phyloP scores from a whole-genome alignment of 257 asterid genomes.

The Henckelia pumila region DNA sequence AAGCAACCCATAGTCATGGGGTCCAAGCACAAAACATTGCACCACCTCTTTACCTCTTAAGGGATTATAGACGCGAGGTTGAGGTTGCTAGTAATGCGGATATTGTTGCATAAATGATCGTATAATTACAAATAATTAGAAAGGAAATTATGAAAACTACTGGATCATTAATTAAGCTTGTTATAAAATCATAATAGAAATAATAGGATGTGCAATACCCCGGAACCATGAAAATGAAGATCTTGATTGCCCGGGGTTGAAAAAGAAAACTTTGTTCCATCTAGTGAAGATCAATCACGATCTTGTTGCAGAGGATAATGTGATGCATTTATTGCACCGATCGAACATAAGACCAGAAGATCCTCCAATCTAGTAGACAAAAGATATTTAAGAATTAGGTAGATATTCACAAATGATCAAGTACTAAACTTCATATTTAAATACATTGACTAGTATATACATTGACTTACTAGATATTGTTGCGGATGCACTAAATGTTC shows the following conservation, averaged over 20 bases:
- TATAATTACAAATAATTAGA: conserved; percentile 36
- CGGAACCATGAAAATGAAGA: conserved; percentile 72
- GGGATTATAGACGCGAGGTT: conserved; percentile 59
- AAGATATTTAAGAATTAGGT: conserved; percentile 26
- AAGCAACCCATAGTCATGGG: conserved; percentile 74
- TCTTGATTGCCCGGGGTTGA: conserved; percentile 62
- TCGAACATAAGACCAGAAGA: conserved; percentile 66
- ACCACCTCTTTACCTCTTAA: conserved; percentile 57
- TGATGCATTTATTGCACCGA: conserved; percentile 70
- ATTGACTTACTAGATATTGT: conserved; percentile 64
- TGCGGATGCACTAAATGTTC: conserved; percentile 83
- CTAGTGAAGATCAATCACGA: conserved; percentile 64
- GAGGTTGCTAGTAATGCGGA: conserved; percentile 78
- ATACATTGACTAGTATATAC: conserved; percentile 35
- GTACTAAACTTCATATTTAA: conserved; percentile 19
- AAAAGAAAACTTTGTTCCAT: no score
- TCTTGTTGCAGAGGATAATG: conserved; percentile 80
- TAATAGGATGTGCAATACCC: conserved; percentile 36
- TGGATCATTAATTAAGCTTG: conserved; percentile 10
- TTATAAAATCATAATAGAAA: conserved; percentile 14
- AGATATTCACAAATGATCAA: conserved; percentile 21
- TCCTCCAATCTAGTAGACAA: conserved; percentile 64
- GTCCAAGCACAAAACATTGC: conserved; percentile 48
- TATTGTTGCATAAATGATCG: conserved; percentile 59
- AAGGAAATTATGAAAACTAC: neutral